Evolutionary conservation across 305 asterid species (phyloP), one percentile per base, ranked within the genome.

Genomic region (Rubia peregrina): DNA sequence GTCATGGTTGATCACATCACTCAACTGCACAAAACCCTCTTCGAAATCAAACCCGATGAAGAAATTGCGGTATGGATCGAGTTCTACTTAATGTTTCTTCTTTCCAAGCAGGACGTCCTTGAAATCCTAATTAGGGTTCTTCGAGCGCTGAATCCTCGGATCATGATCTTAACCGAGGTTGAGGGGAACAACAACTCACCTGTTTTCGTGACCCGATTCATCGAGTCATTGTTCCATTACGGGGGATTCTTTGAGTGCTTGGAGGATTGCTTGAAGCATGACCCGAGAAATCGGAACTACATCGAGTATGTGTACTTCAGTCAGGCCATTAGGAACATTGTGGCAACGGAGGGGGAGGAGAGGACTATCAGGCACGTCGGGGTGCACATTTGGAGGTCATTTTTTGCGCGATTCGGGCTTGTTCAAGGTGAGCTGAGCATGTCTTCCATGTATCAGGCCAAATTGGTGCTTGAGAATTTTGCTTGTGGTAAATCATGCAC

Each of bases 351-450:
- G 46, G 88, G 84, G 56, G 81, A 70, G 38, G 83, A 82, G 21
- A 83, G 95, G 73, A 78, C 78, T 63, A 67, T 82, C 41, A 46
- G 88, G 24, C 88, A 86, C 48, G 85, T 83, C 40, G 71, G 69
- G 21, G 46, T 85, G 3, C 68, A 76, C 0, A 75, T 79, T 1
- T 86, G 95, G 92, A 85, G 86, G 78, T 73, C 76, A 0, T 85
- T 77, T 75, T 86, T 88, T n/a, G 76, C 62, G 1, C 73, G 80
- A 22, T 69, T 76, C 38, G 85, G 87, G 4, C 40, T 86, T 55
- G 74, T 73, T 65, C 88, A 85, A 74, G 59, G 56, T 7, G 89
- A 86, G 33, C 69, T 85, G 40, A 82, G 92, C 74, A 51, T 10
- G 49, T 69, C 80, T 22, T 74, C 85, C 13, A 30, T 85, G 62